Evolutionary conservation across 2,329 filamentous ascomycete genomes (phyloP).

Genomic region (Alternaria angustiovoidea): DNA sequence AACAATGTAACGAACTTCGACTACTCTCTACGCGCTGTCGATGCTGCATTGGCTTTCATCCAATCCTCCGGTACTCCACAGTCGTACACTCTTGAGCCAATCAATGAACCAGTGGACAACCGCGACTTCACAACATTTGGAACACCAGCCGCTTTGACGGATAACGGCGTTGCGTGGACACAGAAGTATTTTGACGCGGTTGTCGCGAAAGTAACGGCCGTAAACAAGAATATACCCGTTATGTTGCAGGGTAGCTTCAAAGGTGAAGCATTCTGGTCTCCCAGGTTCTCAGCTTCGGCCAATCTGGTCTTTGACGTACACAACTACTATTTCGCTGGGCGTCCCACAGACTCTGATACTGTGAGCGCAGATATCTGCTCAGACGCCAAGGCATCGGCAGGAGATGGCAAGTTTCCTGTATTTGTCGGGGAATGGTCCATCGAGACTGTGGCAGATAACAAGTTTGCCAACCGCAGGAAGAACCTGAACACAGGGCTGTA

Average conservation of each 20-base stretch:
- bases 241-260: slow-evolving; percentile 31
- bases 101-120: slow-evolving; percentile 51
- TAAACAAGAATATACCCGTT: slow-evolving; percentile 25
- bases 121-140: slow-evolving; percentile 43
- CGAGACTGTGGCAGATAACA: neutral
- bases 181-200: slow-evolving; percentile 43
- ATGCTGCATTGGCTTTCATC: slow-evolving; percentile 46
- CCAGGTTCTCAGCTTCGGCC: slow-evolving; percentile 7
- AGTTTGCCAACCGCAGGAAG: neutral
- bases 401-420: neutral
- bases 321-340: slow-evolving; percentile 37
- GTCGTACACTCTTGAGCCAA: slow-evolving; percentile 47
- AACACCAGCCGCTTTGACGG: slow-evolving; percentile 40
- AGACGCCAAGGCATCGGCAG: neutral
- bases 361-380: slow-evolving; percentile 3
- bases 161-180: slow-evolving; percentile 42
- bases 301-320: slow-evolving; percentile 38
- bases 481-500: neutral
- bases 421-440: neutral
- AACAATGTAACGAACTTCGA: slow-evolving; percentile 46
- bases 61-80: slow-evolving; percentile 35
- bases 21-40: slow-evolving; percentile 44
- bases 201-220: slow-evolving; percentile 19
- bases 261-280: slow-evolving; percentile 30
- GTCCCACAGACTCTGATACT: slow-evolving; percentile 19